Evolutionary conservation across 179 eudicot species (phyloP).

Genomic region (Patellifolia procumbens): DNA sequence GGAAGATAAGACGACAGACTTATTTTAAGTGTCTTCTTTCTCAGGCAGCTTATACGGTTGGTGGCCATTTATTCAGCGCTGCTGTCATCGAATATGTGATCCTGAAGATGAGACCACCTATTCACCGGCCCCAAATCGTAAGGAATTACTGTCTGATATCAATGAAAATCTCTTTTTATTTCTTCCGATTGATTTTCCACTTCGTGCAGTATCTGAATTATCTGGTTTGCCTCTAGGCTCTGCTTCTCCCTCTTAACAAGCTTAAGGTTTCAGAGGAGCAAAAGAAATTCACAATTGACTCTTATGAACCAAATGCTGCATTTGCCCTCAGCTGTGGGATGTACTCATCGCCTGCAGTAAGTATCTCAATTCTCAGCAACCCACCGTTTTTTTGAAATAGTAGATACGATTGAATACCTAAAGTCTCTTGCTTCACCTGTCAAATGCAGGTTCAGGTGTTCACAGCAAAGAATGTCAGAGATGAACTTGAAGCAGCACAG

Average conservation of each 20-base stretch:
- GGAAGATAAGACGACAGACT: not conserved
- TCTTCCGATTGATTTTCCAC: not conserved
- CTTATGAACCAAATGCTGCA: constrained; percentile 39
- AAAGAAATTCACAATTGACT: constrained; percentile 37
- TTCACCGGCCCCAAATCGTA: constrained; percentile 44
- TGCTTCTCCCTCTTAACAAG: constrained; percentile 41
- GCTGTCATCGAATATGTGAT: constrained; percentile 44
- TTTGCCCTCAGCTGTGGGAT: constrained; percentile 44
- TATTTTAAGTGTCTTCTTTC: constrained; percentile 22
- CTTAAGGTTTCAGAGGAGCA: constrained; percentile 43
- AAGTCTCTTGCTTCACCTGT: constrained; percentile 1
- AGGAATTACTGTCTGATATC: constrained; percentile 3
- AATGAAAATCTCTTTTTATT: not conserved
- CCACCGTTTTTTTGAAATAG: not conserved
- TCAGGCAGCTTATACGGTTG: constrained; percentile 46
- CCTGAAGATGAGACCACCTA: constrained; percentile 46
- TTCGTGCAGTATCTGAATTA: not conserved
- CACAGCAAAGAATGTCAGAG: constrained; percentile 38
- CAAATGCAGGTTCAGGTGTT: constrained; percentile 38
- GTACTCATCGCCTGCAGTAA: constrained; percentile 49
- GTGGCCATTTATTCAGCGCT: constrained; percentile 44
- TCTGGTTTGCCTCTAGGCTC: constrained; percentile 26
- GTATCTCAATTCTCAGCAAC: not conserved
- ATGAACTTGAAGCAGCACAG: constrained; percentile 41
- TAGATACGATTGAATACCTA: not conserved